Evolutionary conservation across 139 green algal genomes (phyloP), one percentile per base, ranked within the genome.

Genomic region (Ulvella scutata): DNA sequence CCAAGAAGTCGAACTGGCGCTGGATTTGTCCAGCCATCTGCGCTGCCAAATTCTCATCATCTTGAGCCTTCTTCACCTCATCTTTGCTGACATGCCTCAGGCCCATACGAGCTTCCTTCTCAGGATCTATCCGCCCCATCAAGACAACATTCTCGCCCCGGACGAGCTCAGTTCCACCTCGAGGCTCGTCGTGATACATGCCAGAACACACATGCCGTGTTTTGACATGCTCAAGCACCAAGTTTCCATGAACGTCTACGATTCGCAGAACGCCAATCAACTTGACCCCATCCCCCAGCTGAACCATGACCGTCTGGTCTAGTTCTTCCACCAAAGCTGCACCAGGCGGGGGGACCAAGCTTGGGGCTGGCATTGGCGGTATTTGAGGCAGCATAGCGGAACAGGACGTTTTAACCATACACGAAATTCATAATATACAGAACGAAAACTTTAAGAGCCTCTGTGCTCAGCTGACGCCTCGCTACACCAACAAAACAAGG

Each of bases 111-210:
- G 85, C 78, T 40, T 89, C 80, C 73, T 75, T 76, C 10, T 81
- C 84, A 60, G 84, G 80, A 31, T 92, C 89, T 7, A 95, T 73
- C 73, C 86, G 78, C 3, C 91, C 91, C 80, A 96, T 84, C 35
- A 96, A 79, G 37, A 96, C 91, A 20, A 96, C 83, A 76, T 96
- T 96, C 74, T 96, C 91, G 2, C 91, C 89, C 20, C 77, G 77
- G 20, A 80, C 76, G 23, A 80, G 59, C 43, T 78, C 62, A 38
- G 74, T 75, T 36, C 78, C 62, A 62, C 26, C 38, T 35, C 38
- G 29, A 28, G 26, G 60, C 17, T 44, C 35, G 9, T 38, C 72
- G 17, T 43, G 28, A 3, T 62, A 37, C 37, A 40, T 61, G 7
- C 38, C 26, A 20, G 33, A n/a, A 67, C 35, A 60, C 6, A 36